These are phyloP conservation scores for Fraxinus cuspidata DNA, from an alignment of 257 asterid genomes.

Conservation along the genomic window DNA sequence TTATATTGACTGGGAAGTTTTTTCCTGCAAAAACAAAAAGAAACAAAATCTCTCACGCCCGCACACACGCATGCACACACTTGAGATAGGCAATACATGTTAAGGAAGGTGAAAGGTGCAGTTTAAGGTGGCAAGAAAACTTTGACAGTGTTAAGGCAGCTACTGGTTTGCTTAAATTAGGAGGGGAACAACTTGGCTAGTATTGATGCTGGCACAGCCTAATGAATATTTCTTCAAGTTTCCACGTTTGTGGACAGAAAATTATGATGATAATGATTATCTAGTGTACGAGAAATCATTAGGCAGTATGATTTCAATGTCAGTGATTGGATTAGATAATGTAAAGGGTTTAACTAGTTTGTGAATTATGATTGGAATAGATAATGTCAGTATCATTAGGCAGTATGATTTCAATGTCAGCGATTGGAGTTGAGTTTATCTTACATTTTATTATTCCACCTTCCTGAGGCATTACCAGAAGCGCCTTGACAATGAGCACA, in stretches of 20 bases:
- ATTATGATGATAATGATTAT: neutral
- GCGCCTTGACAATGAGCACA: slow-evolving; percentile 86
- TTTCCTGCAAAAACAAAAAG: neutral
- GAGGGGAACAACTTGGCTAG: slow-evolving; percentile 30
- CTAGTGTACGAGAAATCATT: neutral
- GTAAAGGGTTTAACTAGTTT: no score
- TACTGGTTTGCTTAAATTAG: slow-evolving; percentile 44
- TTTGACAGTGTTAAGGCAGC: slow-evolving; percentile 38
- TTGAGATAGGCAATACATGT: slow-evolving; percentile 5
- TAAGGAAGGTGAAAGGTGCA: slow-evolving; percentile 26
- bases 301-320: no score
- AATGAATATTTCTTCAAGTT: slow-evolving; percentile 25
- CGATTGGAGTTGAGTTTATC: neutral
- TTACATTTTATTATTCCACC: neutral
- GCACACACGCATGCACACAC: neutral
- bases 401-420: no score
- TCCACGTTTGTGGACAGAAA: neutral
- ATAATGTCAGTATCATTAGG: no score
- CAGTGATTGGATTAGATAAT: no score
- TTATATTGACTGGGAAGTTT: slow-evolving; percentile 18
- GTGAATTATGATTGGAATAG: no score
- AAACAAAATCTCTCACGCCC: neutral
- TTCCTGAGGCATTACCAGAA: slow-evolving; percentile 78
- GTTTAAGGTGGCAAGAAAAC: slow-evolving; percentile 35
- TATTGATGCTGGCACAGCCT: no score